Evolutionary conservation across 2,329 filamentous ascomycete genomes (phyloP).

Genomic region (Pyricularia sp.): DNA sequence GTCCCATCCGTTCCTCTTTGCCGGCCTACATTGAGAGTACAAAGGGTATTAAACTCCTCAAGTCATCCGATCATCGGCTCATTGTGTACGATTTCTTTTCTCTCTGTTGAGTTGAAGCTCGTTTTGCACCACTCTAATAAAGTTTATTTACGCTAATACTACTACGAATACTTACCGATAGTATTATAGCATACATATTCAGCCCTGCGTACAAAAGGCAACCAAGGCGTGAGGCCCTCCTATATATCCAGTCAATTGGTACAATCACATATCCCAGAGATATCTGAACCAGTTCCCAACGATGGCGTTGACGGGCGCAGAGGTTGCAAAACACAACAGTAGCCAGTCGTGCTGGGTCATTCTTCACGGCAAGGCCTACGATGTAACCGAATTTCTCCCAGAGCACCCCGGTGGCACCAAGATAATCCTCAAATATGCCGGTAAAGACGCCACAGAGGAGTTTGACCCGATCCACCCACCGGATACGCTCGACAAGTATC

Average conservation of each 20-base stretch:
- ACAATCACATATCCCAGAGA: neutral
- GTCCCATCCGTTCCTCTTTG: neutral
- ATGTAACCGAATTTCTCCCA: constrained; percentile 30
- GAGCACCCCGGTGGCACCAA: constrained; percentile 85
- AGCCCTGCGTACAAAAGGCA: neutral
- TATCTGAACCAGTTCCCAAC: neutral
- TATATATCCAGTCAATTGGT: too few species aligned
- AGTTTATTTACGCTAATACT: neutral
- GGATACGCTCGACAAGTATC: constrained; percentile 78
- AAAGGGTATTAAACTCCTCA: neutral
- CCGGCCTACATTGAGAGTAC: neutral
- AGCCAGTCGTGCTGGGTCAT: constrained; percentile 28
- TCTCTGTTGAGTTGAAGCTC: too few species aligned
- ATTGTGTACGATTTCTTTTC: neutral
- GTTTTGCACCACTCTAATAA: too few species aligned
- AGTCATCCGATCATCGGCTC: neutral
- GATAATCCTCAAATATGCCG: constrained; percentile 94
- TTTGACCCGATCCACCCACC: constrained; percentile 84
- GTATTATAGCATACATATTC: neutral
- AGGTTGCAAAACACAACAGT: constrained; percentile 24
- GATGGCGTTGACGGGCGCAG: constrained; percentile 18
- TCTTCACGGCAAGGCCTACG: constrained; percentile 17
- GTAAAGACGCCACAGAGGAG: constrained; percentile 87
- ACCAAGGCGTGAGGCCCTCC: neutral
- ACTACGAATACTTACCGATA: too few species aligned